Evolutionary conservation across 164 flowering plant species (phyloP).

Genomic region (Magnolia officinalis): DNA sequence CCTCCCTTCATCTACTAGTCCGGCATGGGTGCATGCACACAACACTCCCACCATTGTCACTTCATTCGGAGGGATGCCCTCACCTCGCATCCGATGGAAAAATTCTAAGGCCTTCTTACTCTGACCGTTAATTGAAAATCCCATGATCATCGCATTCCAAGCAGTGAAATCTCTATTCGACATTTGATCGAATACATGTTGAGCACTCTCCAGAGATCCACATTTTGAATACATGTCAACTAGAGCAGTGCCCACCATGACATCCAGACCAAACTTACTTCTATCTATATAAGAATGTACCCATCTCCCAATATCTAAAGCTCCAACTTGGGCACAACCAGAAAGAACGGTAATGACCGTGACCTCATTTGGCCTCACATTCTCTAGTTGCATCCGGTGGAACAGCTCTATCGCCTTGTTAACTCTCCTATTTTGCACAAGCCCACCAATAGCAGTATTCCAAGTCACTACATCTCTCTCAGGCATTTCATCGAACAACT

Average conservation of each 20-base stretch:
- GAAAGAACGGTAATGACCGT: constrained; percentile 20
- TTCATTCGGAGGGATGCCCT: constrained; percentile 25
- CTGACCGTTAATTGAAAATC: constrained; percentile 32
- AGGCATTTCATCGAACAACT: constrained; percentile 27
- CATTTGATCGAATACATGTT: constrained; percentile 21
- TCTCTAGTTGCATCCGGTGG: constrained; percentile 22
- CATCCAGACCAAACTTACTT: constrained; percentile 14
- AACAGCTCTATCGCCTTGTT: constrained; percentile 27
- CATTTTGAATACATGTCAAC: constrained; percentile 38
- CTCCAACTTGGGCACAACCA: constrained; percentile 27
- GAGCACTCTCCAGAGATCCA: constrained; percentile 28
- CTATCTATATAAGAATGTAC: constrained; percentile 20
- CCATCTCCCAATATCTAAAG: constrained; percentile 25
- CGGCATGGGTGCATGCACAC: constrained; percentile 36
- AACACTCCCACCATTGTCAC: constrained; percentile 27
- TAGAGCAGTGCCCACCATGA: constrained; percentile 28
- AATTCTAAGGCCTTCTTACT: constrained; percentile 22
- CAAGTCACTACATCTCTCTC: constrained; percentile 28
- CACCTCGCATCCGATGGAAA: constrained; percentile 20
- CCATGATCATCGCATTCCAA: constrained; percentile 43
- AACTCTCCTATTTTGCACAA: constrained; percentile 18
- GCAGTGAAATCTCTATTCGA: constrained; percentile 20
- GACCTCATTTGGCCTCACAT: constrained; percentile 18
- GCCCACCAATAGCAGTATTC: constrained; percentile 31
- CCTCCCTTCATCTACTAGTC: constrained; percentile 32